Conservation (phyloP, 805 yeast genomes). For the Kodamaea laetipori region DNA sequence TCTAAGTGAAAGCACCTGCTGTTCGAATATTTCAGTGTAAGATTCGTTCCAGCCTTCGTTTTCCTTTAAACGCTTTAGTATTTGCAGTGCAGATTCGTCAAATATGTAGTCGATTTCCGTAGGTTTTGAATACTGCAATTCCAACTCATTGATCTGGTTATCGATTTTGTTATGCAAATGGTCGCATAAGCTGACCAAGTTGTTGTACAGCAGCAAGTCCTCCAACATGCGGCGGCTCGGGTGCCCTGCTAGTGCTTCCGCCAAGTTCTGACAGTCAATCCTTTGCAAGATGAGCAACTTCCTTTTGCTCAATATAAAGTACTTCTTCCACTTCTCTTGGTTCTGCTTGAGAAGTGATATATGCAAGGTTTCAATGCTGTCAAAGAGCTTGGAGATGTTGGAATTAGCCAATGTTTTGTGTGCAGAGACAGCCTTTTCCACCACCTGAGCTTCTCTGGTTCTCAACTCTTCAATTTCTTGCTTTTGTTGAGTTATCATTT, state of each 20-base stretch:
- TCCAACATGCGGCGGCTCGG: background rate
- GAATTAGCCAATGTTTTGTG: background rate
- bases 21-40: conserved; percentile 46
- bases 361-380: conserved; percentile 44
- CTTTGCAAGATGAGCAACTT: conserved; percentile 47
- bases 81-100: conserved; percentile 46
- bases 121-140: conserved; percentile 48
- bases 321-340: conserved; percentile 47
- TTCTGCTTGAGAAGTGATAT: conserved; percentile 44
- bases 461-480: conserved; percentile 71
- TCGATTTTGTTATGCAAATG: conserved; percentile 39
- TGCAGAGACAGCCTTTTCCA: conserved; percentile 27
- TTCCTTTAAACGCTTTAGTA: conserved; percentile 50
- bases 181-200: conserved; percentile 23
- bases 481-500: conserved; percentile 81
- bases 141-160: conserved; percentile 53
- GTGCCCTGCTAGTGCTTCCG: background rate
- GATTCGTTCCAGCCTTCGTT: conserved; percentile 56
- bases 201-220: conserved; percentile 12
- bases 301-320: conserved; percentile 48
- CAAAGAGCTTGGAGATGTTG: conserved; percentile 38
- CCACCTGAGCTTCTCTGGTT: conserved; percentile 48
- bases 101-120: conserved; percentile 56
- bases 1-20: conserved; percentile 43
- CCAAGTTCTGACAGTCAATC: conserved; percentile 33